Evolutionary conservation across 1,139 yeast genomes (phyloP), one percentile per base, ranked within the genome.

Genomic region (Kluyveromyces marxianus): DNA sequence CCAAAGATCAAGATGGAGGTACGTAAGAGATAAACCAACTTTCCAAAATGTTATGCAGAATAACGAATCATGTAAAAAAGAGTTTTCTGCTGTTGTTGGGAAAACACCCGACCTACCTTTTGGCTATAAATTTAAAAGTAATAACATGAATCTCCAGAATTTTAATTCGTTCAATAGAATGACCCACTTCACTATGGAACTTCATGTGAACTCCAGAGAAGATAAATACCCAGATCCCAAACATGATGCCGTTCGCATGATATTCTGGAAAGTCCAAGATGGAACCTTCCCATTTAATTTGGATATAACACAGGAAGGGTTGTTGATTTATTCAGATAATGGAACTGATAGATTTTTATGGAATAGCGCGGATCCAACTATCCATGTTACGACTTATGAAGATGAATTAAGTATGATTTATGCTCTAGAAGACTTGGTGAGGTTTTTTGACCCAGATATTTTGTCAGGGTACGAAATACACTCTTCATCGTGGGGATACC

Each of bases 401-500:
- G 63, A 68, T 21, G 97, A 90, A 57, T 50, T 65, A 2, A 77
- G 71, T 4, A 70, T 85, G 76, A 59, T 89, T 3, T 68, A 72
- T 5, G 71, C 72, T 6, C 66, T 90, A 5, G 65, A 81, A 0
- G 69, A 72, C 1, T 50, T 83, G n/a, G 80, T 87, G 0, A 73
- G 79, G 28, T 54, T 68, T 2, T 72, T 79, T 45, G 97, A 92
- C 58, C 97, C 98, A 0, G 98, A 92, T 61, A 78, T 92, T 35
- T 60, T 94, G 5, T 74, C 88, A 0, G 97, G 97, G 0, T 92
- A 76, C 61, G 98, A 92, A 58, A 74, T 88, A 7, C 86, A 88
- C 56, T 69, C 82, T 1, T 58, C 76, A 1, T 87, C 97, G 0
- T 90, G 97, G 97, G 97, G 98, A 0, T 92, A 86, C 57, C 48